These are phyloP conservation scores for Staphylotrichum longicolle DNA, from an alignment of 495 filamentous ascomycete genomes.

Conservation along the genomic window DNA sequence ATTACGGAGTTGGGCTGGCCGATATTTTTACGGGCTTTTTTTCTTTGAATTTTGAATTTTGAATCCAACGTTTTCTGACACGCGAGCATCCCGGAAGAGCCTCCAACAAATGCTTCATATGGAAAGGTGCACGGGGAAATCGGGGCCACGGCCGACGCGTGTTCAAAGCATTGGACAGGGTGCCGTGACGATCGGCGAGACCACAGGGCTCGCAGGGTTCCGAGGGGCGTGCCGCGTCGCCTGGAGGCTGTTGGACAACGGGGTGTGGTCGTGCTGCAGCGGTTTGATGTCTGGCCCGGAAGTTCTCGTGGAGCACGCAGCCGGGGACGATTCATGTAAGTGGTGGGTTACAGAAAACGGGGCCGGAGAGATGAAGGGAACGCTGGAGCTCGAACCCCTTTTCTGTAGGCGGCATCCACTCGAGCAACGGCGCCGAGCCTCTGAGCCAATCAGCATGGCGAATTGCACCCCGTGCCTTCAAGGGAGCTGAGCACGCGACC, in stretches of 20 bases:
- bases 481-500: constrained; percentile 36
- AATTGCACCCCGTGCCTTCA: constrained; percentile 30
- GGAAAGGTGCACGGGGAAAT: not conserved
- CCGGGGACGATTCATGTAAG: not conserved
- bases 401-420: constrained; percentile 6
- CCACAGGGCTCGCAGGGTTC: not conserved
- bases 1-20: constrained; percentile 3
- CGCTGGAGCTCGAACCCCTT: not conserved
- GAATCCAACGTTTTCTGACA: constrained; percentile 6
- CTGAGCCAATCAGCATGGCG: constrained; percentile 25
- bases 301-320: constrained; percentile 1
- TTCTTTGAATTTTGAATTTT: not conserved
- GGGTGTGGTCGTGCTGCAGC: constrained; percentile 2
- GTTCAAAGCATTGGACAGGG: constrained; percentile 22
- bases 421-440: not conserved
- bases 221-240: constrained; percentile 9
- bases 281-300: not conserved
- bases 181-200: not conserved
- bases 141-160: constrained; percentile 4
- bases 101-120: not conserved
- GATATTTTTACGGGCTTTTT: constrained; percentile 1
- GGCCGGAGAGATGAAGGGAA: too few relatives aligned
- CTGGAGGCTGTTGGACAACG: constrained; percentile 6
- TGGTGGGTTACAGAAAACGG: constrained; percentile 12
- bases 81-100: not conserved